phyloP scores from a whole-genome alignment of 148 eudicot genomes.

The Spergularia marina region DNA sequence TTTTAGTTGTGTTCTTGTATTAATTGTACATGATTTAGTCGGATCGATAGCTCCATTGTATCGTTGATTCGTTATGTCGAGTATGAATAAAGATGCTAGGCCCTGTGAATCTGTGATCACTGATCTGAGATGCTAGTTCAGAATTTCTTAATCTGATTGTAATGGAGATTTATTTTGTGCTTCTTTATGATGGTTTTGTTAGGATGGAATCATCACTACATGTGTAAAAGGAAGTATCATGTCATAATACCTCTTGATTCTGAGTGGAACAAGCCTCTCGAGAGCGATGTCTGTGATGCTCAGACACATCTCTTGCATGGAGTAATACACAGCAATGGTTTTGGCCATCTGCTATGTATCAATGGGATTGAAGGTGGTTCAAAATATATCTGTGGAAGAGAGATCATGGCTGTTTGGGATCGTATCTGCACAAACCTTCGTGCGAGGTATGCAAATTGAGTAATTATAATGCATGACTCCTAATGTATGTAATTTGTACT shows the following conservation, averaged over 20 bases:
- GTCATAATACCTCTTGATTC: conserved; percentile 66
- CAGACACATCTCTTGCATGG: conserved; percentile 81
- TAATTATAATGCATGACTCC: not conserved
- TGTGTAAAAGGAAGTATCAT: conserved; percentile 76
- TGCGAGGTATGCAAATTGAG: conserved; percentile 40
- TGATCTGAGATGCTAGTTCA: no score
- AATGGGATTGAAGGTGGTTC: conserved; percentile 89
- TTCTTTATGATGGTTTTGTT: not conserved
- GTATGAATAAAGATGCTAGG: no score
- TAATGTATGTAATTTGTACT: not conserved
- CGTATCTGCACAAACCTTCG: conserved; percentile 73
- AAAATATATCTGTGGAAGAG: conserved; percentile 54
- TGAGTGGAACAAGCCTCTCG: conserved; percentile 67
- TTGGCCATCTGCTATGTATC: conserved; percentile 71
- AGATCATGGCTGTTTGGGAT: conserved; percentile 90
- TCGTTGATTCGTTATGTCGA: no score
- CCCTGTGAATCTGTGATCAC: no score
- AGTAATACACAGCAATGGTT: conserved; percentile 83
- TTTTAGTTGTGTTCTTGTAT: no score
- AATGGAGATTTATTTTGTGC: not conserved
- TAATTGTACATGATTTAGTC: no score
- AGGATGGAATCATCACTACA: conserved; percentile 93
- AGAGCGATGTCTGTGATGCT: conserved; percentile 43
- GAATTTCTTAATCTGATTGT: not conserved
- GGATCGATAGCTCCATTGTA: no score